Base-by-base conservation (phyloP, 2,329 filamentous ascomycete genomes). In the Aspergillus sp. region DNA sequence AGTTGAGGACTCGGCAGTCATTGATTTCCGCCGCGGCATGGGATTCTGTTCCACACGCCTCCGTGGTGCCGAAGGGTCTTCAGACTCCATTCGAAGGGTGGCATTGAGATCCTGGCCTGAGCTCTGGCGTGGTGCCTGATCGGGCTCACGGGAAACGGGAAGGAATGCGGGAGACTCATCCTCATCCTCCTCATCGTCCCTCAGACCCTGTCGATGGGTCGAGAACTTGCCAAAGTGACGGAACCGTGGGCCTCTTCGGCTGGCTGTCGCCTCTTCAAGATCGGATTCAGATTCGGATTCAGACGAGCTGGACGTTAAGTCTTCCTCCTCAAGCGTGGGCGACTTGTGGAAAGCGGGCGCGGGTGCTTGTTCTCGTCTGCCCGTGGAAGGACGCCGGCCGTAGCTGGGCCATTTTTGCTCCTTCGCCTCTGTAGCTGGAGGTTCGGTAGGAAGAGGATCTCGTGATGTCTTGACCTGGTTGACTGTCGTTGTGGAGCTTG, bases 101-200 rank as follows among this genome's bases (percentile, higher is more conserved):
- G 71, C 69, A 46, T 68, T 71, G 1, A 75, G 70, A 48, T 75
- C 71, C 51, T 68, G 66, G 4, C 50, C 62, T 2, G 61, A 57
- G 3, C 57, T 56, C 6, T 67, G 64, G 14, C 55, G 58, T 2
- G 59, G 51, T 10, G 54, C 17, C 10, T 55, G 52, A 14, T 54
- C 58, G 2, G 51, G 45, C 3, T 65, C 63, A 2, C 65, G 62
- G 4, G 64, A 59, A 17, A 78, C 61, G 1, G 76, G 76, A 1
- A 78, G 64, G 51, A 79, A 79, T 2, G 76, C 74, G 0, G 75
- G 76, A 0, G 74, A 67, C 17, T 77, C 75, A 32, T 78, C 75
- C 11, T 75, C 75, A 20, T 76, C 73, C 14, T 76, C 68, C 17
- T 74, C 73, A 3, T 73, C 68, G 21, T 73, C 69, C 19, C 64